Evolutionary conservation across 805 yeast genomes (phyloP), one percentile per base, ranked within the genome.

Genomic region (Ogataea corticis): DNA sequence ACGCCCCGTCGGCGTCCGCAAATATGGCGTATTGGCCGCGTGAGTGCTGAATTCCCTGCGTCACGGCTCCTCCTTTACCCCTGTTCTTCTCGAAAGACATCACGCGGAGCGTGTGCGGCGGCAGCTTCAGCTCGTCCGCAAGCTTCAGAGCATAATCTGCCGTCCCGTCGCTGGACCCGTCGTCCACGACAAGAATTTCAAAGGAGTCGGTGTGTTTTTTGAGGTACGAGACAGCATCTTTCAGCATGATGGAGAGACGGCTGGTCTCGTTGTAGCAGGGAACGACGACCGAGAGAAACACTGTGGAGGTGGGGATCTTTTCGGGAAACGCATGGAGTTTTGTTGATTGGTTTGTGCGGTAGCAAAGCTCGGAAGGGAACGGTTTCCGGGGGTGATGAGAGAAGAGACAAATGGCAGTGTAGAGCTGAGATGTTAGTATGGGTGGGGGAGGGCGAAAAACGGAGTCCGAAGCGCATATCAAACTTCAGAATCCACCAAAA

Each of bases 1-100:
- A 84, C 4, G 99, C 98, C 28, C 98, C 98, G 67, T 94, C 99
- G 1, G 98, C 99, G 67, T 94, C 99, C 1, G 96, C 98, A 70
- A 94, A 94, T 9, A 94, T 74, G 10, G 81, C 79, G 56, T 77
- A 83, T 45, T 73, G 63, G 11, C 98, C 99, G 34, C 88, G 71
- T 3, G 83, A 70, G 57, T 80, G 82, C 56, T 83, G 77, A 64
- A 94, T 68, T 6, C 99, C 99, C 65, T 92, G 97, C 14, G 95
- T 82, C 0, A 94, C 98, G 0, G 98, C 99, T 11, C 98, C 97
- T 29, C 95, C 95, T 68, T 92, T 92, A 19, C 99, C 99, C 57
- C 99, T 76, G 64, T 94, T 94, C 51, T 78, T 65, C 18, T 67
- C 78, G 50, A 94, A 73, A 53, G 74, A 75, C n/a, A 87, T 73